A percentile compares a stretch with the other conserved stretches of the same genome.
Conservation (phyloP, 305 asterid genomes). For the Lippia alba region DNA sequence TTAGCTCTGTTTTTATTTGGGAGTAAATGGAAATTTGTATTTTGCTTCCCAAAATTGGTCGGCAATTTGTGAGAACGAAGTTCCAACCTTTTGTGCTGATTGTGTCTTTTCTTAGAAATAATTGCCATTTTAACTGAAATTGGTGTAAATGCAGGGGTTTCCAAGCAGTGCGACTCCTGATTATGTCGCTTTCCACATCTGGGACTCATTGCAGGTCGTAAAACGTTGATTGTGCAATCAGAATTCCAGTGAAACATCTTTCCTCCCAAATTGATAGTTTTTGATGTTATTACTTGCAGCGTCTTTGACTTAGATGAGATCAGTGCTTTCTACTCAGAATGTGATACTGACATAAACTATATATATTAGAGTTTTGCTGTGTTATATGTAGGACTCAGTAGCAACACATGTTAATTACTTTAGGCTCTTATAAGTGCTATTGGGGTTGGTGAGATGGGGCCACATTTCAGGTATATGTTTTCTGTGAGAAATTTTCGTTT, state of each 20-base stretch:
- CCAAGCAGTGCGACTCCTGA: constrained; percentile 92
- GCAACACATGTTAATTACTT: constrained; percentile 13
- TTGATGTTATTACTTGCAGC: constrained; percentile 49
- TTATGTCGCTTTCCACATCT: constrained; percentile 80
- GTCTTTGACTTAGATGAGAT: constrained; percentile 90
- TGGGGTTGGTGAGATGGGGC: constrained; percentile 81
- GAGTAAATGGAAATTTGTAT: too few species aligned
- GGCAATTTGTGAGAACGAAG: background rate
- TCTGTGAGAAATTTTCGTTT: too few species aligned
- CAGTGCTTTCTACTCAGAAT: constrained; percentile 97
- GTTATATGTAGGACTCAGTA: constrained; percentile 16
- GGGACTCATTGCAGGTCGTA: constrained; percentile 93
- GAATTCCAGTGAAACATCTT: constrained; percentile 15
- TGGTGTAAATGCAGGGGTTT: constrained; percentile 70
- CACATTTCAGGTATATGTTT: too few species aligned
- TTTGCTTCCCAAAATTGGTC: too few species aligned
- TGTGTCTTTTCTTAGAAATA: constrained; percentile 15
- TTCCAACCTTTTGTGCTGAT: constrained; percentile 1
- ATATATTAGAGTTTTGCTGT: background rate
- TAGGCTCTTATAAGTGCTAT: constrained; percentile 98
- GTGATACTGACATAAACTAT: constrained; percentile 24
- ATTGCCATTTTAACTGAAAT: constrained; percentile 16
- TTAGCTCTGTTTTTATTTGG: too few species aligned
- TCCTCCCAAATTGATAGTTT: constrained; percentile 20
- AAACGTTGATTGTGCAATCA: constrained; percentile 16